Percentiles rank a stretch among this genome's conserved stretches.
These are phyloP conservation scores for Coemansia sp. DNA, from an alignment of 192 early-diverging fungal species.

Conservation along the genomic window DNA sequence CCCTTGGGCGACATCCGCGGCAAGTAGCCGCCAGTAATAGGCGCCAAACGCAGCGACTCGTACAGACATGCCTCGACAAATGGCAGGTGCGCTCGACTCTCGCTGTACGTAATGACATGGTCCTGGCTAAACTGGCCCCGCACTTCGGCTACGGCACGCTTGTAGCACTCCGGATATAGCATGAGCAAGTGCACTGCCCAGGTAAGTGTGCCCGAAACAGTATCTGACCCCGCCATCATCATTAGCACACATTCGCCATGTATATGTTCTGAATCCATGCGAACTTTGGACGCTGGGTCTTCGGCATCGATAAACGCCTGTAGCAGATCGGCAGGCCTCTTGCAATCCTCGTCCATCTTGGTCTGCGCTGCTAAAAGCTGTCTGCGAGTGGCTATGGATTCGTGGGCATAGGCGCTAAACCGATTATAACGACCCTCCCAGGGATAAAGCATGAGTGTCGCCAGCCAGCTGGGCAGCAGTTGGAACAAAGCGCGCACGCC, in stretches of 20 bases:
- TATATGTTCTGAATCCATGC: slow-evolving; percentile 47
- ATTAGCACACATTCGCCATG: slow-evolving; percentile 50
- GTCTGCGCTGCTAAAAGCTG: slow-evolving; percentile 10
- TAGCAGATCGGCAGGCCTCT: slow-evolving; percentile 39
- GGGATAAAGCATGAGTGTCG: slow-evolving; percentile 18
- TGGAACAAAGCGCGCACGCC: slow-evolving; percentile 44
- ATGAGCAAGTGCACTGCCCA: slow-evolving; percentile 50
- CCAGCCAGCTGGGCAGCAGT: slow-evolving; percentile 35
- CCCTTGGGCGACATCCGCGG: slow-evolving; percentile 39
- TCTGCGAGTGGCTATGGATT: slow-evolving; percentile 30
- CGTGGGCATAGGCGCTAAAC: slow-evolving; percentile 40
- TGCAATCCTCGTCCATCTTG: neutral
- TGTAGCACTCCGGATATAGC: slow-evolving; percentile 27
- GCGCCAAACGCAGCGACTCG: slow-evolving; percentile 45
- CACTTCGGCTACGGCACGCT: slow-evolving; percentile 34
- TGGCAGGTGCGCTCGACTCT: slow-evolving; percentile 33
- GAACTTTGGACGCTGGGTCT: slow-evolving; percentile 48
- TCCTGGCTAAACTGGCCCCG: slow-evolving; percentile 27
- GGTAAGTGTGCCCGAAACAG: slow-evolving; percentile 30
- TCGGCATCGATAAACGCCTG: slow-evolving; percentile 58
- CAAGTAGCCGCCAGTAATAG: slow-evolving; percentile 27
- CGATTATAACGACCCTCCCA: slow-evolving; percentile 34
- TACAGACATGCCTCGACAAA: slow-evolving; percentile 54
- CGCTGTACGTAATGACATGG: slow-evolving; percentile 35
- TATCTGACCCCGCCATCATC: slow-evolving; percentile 53